Evolutionary conservation across 2,329 filamentous ascomycete genomes (phyloP), one percentile per base, ranked within the genome.

Genomic region (Fusarium nanum): DNA sequence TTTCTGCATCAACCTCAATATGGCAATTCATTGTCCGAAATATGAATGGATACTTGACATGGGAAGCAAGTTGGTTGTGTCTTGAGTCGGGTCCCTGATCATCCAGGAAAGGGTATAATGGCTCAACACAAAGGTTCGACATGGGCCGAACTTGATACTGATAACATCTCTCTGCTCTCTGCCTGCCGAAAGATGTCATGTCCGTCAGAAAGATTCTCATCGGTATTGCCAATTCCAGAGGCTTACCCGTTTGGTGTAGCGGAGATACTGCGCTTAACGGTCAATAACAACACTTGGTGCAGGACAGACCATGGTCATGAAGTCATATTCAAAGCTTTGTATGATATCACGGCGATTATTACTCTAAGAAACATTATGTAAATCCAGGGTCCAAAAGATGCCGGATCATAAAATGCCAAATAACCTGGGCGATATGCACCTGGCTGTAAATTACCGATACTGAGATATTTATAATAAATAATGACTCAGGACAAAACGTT

Each of bases 241-340:
- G 41, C 32, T 32, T 32, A 45, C 44, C 62, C 62, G 56, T 63
- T 44, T 52, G 37, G 53, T 48, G 57, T 69, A 42, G 46, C 52
- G 57, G 67, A 57, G 48, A 63, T 69, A 56, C 52, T 67, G 42
- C 67, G 42, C 42, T 70, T 50, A 55, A 44, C 14, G 57, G 62
- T 45, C 32, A 44, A 58, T 37, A 58, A 64, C 37, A 25, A 49
- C 52, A 60, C 37, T 59, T 32, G 42, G 23, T 58, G 40, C 40
- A 46, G 47, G 14, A 20, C 12, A 41, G 14, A 28, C 44, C 54
- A 60, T 32, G 44, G 34, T 25, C 34, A 40, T 59, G 41, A 65
- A 50, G 54, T 46, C 57, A 59, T 62, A 23, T 20, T 14, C 20
- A 41, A 23, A 32, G 32, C 41, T 49, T 34, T 45, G 20, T 49